Evolutionary conservation across 306 rosid genomes (phyloP).

Genomic region (Bauhinia variegata): DNA sequence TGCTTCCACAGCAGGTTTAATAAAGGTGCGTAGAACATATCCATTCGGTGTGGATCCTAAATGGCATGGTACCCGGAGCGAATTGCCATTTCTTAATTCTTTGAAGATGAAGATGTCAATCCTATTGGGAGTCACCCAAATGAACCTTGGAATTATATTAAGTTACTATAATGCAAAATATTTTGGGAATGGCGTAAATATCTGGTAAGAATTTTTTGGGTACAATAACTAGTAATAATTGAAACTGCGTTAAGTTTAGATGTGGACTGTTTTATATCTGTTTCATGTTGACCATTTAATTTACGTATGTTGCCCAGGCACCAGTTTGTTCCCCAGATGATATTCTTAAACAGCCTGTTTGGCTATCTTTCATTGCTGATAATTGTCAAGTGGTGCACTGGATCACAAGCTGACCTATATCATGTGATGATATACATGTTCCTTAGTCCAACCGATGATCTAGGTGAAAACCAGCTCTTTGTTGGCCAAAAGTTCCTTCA

Average conservation of each 20-base stretch:
- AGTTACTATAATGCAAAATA: slow-evolving; percentile 79
- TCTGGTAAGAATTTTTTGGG: no score
- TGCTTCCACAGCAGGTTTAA: slow-evolving; percentile 67
- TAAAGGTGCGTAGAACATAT: slow-evolving; percentile 74
- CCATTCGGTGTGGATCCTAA: slow-evolving; percentile 97
- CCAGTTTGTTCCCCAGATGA: slow-evolving; percentile 86
- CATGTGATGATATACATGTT: slow-evolving; percentile 98
- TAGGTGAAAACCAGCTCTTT: slow-evolving; percentile 91
- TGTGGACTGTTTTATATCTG: background rate
- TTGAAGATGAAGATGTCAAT: slow-evolving; percentile 99
- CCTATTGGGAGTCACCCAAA: slow-evolving; percentile 87
- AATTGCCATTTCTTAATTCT: slow-evolving; percentile 95
- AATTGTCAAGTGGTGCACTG: slow-evolving; percentile 84
- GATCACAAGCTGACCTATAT: slow-evolving; percentile 88
- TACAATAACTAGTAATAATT: no score
- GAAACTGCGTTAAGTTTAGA: slow-evolving; percentile 18
- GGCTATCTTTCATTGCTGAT: slow-evolving; percentile 88
- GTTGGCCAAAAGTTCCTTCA: slow-evolving; percentile 89
- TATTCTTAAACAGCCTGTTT: slow-evolving; percentile 87
- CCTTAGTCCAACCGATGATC: slow-evolving; percentile 83
- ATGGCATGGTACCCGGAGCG: slow-evolving; percentile 94
- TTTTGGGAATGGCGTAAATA: slow-evolving; percentile 61
- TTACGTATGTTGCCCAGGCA: slow-evolving; percentile 61
- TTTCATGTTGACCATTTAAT: slow-evolving; percentile 20
- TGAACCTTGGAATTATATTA: slow-evolving; percentile 91